A percentile compares a stretch with the other conserved stretches of the same genome.
Conservation (phyloP, 2,329 filamentous ascomycete genomes). For the Aureobasidium subglaciale region DNA sequence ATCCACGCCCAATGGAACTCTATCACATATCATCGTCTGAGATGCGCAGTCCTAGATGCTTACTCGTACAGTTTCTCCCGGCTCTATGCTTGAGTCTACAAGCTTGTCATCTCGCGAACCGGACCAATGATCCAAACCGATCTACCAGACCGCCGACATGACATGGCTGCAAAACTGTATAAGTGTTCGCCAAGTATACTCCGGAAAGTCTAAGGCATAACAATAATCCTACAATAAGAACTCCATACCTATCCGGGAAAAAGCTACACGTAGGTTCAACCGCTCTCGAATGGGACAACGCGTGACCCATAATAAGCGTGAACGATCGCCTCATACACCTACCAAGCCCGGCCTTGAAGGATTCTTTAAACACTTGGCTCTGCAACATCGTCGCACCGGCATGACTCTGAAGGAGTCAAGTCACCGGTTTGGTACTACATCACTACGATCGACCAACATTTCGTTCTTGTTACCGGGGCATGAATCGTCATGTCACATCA, state of each 20-base stretch:
- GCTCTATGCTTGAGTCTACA: no score
- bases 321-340: neutral
- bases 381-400: neutral
- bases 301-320: neutral
- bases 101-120: no score
- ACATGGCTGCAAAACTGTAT: no score
- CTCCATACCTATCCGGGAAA: no score
- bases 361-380: neutral
- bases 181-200: no score
- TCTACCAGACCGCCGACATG: no score
- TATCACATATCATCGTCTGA: no score
- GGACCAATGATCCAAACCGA: no score
- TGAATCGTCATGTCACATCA: neutral
- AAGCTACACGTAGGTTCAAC: neutral
- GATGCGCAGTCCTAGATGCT: no score
- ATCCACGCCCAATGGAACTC: no score
- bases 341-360: neutral
- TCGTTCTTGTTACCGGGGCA: neutral
- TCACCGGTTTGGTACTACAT: neutral
- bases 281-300: neutral
- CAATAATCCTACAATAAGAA: neutral
- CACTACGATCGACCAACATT: neutral
- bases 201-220: neutral
- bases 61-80: no score
- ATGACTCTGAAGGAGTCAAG: neutral